These are phyloP conservation scores for Athelia psychrophila DNA, from an alignment of 1,284 basidiomycete species.

Conservation along the genomic window DNA sequence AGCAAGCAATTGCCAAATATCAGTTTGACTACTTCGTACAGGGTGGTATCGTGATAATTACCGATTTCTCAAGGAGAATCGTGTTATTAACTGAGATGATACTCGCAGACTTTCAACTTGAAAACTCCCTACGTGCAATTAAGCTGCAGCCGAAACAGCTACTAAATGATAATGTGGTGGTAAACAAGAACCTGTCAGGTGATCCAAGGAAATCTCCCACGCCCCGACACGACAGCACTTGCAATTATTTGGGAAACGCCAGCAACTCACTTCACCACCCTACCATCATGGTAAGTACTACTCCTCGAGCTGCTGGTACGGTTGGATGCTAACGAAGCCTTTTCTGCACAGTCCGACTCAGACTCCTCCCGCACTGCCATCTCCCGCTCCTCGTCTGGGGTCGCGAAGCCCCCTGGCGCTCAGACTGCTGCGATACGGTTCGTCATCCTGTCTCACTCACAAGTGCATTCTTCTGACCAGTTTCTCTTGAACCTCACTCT, in stretches of 20 bases:
- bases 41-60: too few species aligned
- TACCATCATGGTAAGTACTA: background rate
- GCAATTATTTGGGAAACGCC: background rate
- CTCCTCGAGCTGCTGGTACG: background rate
- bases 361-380: slow-evolving; percentile 48
- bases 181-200: too few species aligned
- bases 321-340: background rate
- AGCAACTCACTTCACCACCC: background rate
- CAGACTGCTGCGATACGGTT: slow-evolving; percentile 79
- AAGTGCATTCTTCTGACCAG: too few species aligned
- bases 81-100: too few species aligned
- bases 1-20: too few species aligned
- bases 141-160: too few species aligned
- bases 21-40: too few species aligned
- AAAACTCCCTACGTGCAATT: too few species aligned
- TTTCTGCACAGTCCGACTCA: slow-evolving; percentile 54
- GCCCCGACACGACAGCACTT: background rate
- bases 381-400: slow-evolving; percentile 37
- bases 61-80: too few species aligned
- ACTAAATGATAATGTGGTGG: too few species aligned
- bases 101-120: too few species aligned
- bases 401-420: slow-evolving; percentile 72
- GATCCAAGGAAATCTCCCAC: background rate
- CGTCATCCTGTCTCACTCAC: slow-evolving; percentile 22
- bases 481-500: too few species aligned